Evolutionary conservation across 75 land plant species (phyloP).

Genomic region (Isoetes taiwanensis): DNA sequence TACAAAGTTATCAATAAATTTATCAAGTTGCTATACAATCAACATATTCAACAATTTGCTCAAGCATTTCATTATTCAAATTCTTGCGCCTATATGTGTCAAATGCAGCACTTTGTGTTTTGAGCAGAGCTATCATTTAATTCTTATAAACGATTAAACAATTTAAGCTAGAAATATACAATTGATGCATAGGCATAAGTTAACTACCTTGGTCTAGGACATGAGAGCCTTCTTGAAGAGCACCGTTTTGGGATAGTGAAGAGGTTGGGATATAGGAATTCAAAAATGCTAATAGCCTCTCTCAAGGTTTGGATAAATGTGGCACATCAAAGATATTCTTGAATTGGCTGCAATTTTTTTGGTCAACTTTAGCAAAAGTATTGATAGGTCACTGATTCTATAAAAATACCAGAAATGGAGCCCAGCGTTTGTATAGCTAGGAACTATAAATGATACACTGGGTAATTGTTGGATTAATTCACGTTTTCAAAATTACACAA

Average conservation of each 20-base stretch:
- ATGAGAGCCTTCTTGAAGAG: conserved; percentile 64
- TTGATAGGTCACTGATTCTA: not conserved
- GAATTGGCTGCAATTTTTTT: conserved; percentile 51
- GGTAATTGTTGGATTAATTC: no score
- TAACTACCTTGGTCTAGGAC: conserved; percentile 98
- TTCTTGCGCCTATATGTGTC: conserved; percentile 56
- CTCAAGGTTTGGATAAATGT: conserved; percentile 53
- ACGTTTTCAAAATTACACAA: no score
- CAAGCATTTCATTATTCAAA: conserved; percentile 54
- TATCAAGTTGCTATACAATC: no score
- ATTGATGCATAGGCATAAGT: not conserved
- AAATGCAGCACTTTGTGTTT: conserved; percentile 53
- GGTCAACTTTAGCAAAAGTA: not conserved
- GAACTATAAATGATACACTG: no score
- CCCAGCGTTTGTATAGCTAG: no score
- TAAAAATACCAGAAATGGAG: not conserved
- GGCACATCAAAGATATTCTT: conserved; percentile 78
- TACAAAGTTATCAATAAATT: no score
- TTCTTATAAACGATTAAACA: conserved; percentile 20
- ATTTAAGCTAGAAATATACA: not conserved
- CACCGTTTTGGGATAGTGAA: conserved; percentile 18
- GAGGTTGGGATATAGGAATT: conserved; percentile 59
- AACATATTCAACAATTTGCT: conserved; percentile 40
- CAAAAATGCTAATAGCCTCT: conserved; percentile 62
- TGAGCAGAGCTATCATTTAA: conserved; percentile 21